phyloP scores from a whole-genome alignment of 805 yeast genomes.

The Kluyveromyces wickerhamii region DNA sequence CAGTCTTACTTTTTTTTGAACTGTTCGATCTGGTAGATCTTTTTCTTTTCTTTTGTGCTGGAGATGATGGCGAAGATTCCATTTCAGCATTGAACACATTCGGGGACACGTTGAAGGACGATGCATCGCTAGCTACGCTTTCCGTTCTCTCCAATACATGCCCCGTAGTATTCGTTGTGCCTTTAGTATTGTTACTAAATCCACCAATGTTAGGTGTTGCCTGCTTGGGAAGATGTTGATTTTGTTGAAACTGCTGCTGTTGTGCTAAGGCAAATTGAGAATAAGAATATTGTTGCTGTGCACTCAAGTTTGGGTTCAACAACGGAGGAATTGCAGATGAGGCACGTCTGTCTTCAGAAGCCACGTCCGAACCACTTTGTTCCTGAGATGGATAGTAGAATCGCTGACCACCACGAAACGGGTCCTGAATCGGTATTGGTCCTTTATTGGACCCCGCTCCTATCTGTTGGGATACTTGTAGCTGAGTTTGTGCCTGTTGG shows the following conservation, averaged over 20 bases:
- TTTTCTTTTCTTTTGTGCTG: neutral
- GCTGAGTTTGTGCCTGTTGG: neutral
- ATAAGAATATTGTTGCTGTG: constrained; percentile 9
- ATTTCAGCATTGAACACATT: constrained; percentile 10
- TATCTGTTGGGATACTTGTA: neutral
- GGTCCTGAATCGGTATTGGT: neutral
- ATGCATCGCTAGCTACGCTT: constrained; percentile 1
- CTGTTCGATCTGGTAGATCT: neutral
- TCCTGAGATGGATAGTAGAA: constrained; percentile 6
- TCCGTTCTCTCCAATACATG: constrained; percentile 4
- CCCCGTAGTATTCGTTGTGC: neutral
- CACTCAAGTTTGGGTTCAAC: constrained; percentile 12
- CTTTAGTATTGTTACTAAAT: no score
- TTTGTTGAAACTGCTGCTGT: constrained; percentile 11
- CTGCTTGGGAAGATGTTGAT: constrained; percentile 14
- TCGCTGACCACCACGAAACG: neutral
- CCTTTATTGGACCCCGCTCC: neutral
- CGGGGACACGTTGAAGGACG: constrained; percentile 12
- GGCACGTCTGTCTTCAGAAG: constrained; percentile 16
- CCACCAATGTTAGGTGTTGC: no score
- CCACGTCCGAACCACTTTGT: constrained; percentile 8
- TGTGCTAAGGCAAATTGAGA: constrained; percentile 9
- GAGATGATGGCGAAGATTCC: constrained; percentile 3
- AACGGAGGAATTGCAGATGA: constrained; percentile 25
- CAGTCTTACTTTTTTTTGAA: neutral